phyloP scores from a whole-genome alignment of 768 basidiomycete genomes.

The Sistotremastrum suecicum region DNA sequence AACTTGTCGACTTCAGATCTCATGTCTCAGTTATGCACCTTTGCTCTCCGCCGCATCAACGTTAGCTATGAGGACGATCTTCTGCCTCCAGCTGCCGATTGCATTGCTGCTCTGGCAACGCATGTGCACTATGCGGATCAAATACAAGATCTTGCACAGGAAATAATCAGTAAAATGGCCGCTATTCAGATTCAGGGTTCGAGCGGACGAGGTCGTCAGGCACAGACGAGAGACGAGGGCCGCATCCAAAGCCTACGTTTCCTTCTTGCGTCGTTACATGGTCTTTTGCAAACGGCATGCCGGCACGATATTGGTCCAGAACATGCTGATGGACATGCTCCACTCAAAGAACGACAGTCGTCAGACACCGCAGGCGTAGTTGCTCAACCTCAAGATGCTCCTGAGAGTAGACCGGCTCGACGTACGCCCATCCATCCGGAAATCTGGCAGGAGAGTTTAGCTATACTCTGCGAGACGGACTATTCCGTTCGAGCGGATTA shows the following conservation, averaged over 20 bases:
- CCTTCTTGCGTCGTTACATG: slow-evolving; percentile 54
- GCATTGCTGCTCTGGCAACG: slow-evolving; percentile 72
- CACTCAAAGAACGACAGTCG: slow-evolving; percentile 14
- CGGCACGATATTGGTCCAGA: slow-evolving; percentile 20
- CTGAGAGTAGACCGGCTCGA: slow-evolving; percentile 19
- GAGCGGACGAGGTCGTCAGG: slow-evolving; percentile 19
- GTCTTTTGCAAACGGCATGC: slow-evolving; percentile 54
- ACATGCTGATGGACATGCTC: slow-evolving; percentile 8
- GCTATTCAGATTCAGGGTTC: slow-evolving; percentile 54
- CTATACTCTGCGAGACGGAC: slow-evolving; percentile 67
- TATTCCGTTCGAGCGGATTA: slow-evolving; percentile 72
- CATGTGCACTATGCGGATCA: slow-evolving; percentile 96
- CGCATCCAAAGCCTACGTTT: slow-evolving; percentile 57
- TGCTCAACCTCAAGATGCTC: slow-evolving; percentile 14
- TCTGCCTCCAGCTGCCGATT: slow-evolving; percentile 53
- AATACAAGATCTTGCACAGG: slow-evolving; percentile 81
- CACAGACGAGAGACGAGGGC: slow-evolving; percentile 24
- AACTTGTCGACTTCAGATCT: slow-evolving; percentile 88
- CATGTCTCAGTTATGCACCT: slow-evolving; percentile 57
- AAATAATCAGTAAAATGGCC: slow-evolving; percentile 62
- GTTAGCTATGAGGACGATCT: slow-evolving; percentile 49
- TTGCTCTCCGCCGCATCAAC: slow-evolving; percentile 58
- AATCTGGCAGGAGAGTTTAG: slow-evolving; percentile 84
- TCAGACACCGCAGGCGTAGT: slow-evolving; percentile 6
- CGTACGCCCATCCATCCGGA: slow-evolving; percentile 63